Base-by-base conservation (phyloP, 768 basidiomycete genomes). In the Pisolithus marmoratus region DNA sequence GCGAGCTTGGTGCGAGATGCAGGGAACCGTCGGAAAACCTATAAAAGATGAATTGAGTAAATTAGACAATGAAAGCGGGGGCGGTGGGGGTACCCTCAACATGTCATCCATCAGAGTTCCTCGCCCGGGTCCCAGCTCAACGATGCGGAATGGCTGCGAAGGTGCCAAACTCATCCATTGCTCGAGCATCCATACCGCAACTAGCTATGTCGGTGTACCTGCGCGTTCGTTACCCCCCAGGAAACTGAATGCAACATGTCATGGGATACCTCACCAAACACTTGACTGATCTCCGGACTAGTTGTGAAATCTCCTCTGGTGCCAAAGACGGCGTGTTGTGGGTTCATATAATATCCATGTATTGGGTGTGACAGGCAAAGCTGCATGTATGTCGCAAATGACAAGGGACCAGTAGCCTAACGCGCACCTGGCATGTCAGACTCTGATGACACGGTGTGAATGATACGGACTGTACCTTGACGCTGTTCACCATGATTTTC, bases 261-360 rank as follows among this genome's bases (percentile, higher is more conserved):
- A n/a, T 9, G 41, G 67, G 81, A 57, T 63, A 94, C 95, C 83
- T 99, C 95, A 53, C 96, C 96, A 65, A 98, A 98, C 1, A 90
- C 82, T 65, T 97, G 94, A 60, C 83, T 90, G 49, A 99, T 97
- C 67, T 99, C 96, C 2, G 95, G 96, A 59, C 89, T 93, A 11
- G 96, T 99, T 20, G 89, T 87, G 63, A 98, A 99, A 72, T 99
- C 96, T 5, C 96, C 96, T 38, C 77, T 74, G 0, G 81, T 56
- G 12, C 96, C 96, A 61, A 99, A 91, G 3, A 98, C 85, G 40
- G 81, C 75, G 52, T 89, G 77, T 14, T 74, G 61, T 0, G 80
- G 69, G 36, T 83, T 86, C 74, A 87, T 90, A 73, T 98, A 98
- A 70, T 98, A 99, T 1, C 96, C 96, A 49, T 91, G 74, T 0